These are phyloP conservation scores for Ampelocalamus luodianensis DNA, from an alignment of 176 grass and related monocot genomes.

Conservation along the genomic window DNA sequence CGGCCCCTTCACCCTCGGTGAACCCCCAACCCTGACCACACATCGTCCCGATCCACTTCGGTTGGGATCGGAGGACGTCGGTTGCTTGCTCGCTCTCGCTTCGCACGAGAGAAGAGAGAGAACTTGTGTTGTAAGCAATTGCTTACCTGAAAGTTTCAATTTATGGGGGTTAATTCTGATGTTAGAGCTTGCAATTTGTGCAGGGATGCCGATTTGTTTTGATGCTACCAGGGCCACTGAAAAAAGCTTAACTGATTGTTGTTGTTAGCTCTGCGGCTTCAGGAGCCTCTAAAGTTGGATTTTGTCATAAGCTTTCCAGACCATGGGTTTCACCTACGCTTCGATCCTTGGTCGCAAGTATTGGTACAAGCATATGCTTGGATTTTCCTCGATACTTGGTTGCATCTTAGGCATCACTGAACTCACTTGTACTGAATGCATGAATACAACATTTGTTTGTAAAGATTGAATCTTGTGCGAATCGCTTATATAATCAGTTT, in stretches of 20 bases:
- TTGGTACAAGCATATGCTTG: not conserved
- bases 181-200: slow-evolving; percentile 29
- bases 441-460: not conserved
- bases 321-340: slow-evolving; percentile 94
- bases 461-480: not conserved
- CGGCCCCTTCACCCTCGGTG: no score
- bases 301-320: slow-evolving; percentile 95
- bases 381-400: slow-evolving; percentile 4
- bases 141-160: not conserved
- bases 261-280: slow-evolving; percentile 27
- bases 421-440: not conserved
- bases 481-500: slow-evolving; percentile 17
- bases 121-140: slow-evolving; percentile 31
- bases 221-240: not conserved
- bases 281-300: slow-evolving; percentile 92
- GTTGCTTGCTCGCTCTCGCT: slow-evolving; percentile 7
- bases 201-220: slow-evolving; percentile 91
- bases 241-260: slow-evolving; percentile 10
- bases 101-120: not conserved
- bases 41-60: not conserved
- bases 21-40: slow-evolving; percentile 35
- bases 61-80: slow-evolving; percentile 16
- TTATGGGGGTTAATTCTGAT: slow-evolving; percentile 26
- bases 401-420: slow-evolving; percentile 5
- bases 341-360: slow-evolving; percentile 90